Evolutionary conservation across 768 basidiomycete species (phyloP).

Genomic region (Chalciporus sphaerocephalus): DNA sequence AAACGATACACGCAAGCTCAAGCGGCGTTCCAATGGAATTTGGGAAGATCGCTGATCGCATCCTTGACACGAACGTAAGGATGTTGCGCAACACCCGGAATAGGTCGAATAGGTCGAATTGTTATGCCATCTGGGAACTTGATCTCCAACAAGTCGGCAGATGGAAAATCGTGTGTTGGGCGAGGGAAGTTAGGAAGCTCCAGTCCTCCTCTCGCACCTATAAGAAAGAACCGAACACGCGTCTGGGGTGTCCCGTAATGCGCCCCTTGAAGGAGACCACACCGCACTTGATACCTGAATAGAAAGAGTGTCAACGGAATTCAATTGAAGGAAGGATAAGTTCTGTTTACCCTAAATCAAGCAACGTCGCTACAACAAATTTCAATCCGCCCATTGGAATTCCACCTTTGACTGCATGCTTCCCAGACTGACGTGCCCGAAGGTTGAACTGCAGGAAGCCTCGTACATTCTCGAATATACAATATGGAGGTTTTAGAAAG

Average conservation of each 20-base stretch:
- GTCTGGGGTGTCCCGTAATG: slow-evolving; percentile 47
- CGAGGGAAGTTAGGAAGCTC: slow-evolving; percentile 39
- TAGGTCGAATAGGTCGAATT: slow-evolving; percentile 43
- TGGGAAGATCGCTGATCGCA: slow-evolving; percentile 68
- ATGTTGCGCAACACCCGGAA: slow-evolving; percentile 52
- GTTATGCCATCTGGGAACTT: slow-evolving; percentile 40
- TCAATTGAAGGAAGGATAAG: background rate
- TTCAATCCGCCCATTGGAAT: slow-evolving; percentile 74
- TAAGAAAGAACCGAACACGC: slow-evolving; percentile 46
- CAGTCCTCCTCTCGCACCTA: slow-evolving; percentile 37
- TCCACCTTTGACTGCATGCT: slow-evolving; percentile 54
- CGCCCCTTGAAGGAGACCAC: slow-evolving; percentile 41
- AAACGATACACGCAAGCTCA: background rate
- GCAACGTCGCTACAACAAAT: slow-evolving; percentile 53
- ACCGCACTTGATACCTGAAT: slow-evolving; percentile 42
- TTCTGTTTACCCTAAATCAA: slow-evolving; percentile 68
- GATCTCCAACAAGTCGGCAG: slow-evolving; percentile 44
- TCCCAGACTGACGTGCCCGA: slow-evolving; percentile 33
- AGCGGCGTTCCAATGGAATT: slow-evolving; percentile 64
- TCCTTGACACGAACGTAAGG: slow-evolving; percentile 60
- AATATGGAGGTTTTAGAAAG: slow-evolving; percentile 37
- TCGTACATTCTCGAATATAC: slow-evolving; percentile 47
- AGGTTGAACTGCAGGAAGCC: slow-evolving; percentile 42
- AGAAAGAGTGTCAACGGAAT: background rate
- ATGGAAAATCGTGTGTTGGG: slow-evolving; percentile 42